phyloP scores from a whole-genome alignment of 179 eudicot genomes.

The Actinidia chinensis region DNA sequence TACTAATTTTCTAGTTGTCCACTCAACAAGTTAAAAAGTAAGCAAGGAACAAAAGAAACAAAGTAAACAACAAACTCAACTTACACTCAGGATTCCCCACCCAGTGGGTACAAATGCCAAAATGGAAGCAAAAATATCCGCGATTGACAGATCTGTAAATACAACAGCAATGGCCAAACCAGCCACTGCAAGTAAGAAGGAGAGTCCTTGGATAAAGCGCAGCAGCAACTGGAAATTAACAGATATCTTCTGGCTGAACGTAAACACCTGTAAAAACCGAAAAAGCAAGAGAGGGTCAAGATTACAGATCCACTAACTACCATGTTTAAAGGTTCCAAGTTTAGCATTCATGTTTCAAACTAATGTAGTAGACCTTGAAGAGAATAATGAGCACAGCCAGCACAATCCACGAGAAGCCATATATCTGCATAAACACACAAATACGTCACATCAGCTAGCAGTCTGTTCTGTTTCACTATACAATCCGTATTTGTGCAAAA shows the following conservation, averaged over 20 bases:
- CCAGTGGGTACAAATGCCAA: conserved; percentile 96
- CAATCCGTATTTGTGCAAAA: too few relatives aligned
- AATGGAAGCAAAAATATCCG: conserved; percentile 85
- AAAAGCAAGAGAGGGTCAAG: not conserved
- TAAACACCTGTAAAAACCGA: conserved; percentile 69
- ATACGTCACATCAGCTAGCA: not conserved
- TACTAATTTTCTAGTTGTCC: not conserved
- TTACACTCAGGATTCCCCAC: conserved; percentile 90
- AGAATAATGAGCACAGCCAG: conserved; percentile 71
- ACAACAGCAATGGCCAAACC: conserved; percentile 70
- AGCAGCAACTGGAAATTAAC: conserved; percentile 91
- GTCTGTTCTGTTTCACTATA: conserved; percentile 6
- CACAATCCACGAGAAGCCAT: conserved; percentile 90
- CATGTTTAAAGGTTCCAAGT: conserved; percentile 1
- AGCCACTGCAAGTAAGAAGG: conserved; percentile 79
- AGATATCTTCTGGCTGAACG: conserved; percentile 96
- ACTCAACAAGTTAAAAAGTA: not conserved
- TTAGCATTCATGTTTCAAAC: conserved; percentile 11
- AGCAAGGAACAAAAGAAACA: not conserved
- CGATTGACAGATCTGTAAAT: conserved; percentile 44
- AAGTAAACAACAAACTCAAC: conserved; percentile 17
- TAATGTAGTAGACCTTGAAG: conserved; percentile 63
- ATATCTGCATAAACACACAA: conserved; percentile 44
- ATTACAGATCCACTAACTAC: not conserved
- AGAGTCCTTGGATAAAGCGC: conserved; percentile 87